phyloP scores from a whole-genome alignment of 768 basidiomycete species.

The Dendrothele bispora region DNA sequence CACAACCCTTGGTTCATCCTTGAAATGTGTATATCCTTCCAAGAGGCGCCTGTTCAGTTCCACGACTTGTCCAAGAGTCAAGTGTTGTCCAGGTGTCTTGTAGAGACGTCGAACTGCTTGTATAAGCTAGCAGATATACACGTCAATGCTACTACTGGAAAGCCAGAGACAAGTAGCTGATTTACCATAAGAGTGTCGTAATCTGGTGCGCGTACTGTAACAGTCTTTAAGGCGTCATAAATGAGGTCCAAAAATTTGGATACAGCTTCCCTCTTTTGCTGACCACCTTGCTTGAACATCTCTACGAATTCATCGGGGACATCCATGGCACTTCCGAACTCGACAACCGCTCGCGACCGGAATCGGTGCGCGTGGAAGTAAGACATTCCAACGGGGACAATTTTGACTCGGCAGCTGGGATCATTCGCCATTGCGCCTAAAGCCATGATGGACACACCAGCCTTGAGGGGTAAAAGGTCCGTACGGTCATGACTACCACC shows the following conservation, averaged over 20 bases:
- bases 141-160: constrained; percentile 3
- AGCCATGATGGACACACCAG: constrained; percentile 97
- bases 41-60: constrained; percentile 91
- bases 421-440: constrained; percentile 96
- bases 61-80: constrained; percentile 94
- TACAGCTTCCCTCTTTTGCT: constrained; percentile 87
- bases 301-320: constrained; percentile 89
- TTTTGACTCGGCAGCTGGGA: constrained; percentile 82
- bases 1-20: constrained; percentile 87
- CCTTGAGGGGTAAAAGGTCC: constrained; percentile 94
- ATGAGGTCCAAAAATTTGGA: constrained; percentile 86
- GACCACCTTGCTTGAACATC: constrained; percentile 89
- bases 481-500: constrained; percentile 98
- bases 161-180: constrained; percentile 7
- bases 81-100: constrained; percentile 90
- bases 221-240: constrained; percentile 92
- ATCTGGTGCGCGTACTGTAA: constrained; percentile 93
- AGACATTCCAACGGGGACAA: constrained; percentile 81
- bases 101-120: constrained; percentile 94
- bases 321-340: constrained; percentile 89
- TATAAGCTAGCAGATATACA: constrained; percentile 61
- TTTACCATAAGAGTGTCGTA: constrained; percentile 96
- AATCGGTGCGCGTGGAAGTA: constrained; percentile 84
- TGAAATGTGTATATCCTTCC: constrained; percentile 90
- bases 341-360: constrained; percentile 94